Evolutionary conservation across 2,329 filamentous ascomycete genomes (phyloP), one percentile per base, ranked within the genome.

Genomic region (Arthroderma sp.): DNA sequence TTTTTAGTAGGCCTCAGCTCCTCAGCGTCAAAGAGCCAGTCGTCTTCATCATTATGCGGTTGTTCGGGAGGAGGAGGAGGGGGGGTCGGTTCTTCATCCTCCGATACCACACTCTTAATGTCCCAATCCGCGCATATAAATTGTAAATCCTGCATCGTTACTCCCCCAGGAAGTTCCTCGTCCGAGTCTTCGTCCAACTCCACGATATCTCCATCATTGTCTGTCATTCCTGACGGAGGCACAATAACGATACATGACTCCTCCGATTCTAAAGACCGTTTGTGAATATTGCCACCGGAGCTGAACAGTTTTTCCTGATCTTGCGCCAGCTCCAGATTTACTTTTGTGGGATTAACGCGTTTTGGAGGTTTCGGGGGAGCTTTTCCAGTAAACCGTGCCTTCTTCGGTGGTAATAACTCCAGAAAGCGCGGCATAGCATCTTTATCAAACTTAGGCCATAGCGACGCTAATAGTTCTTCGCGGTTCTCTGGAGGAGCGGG

Each of bases 41-140:
- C 67, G 52, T 70, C 67, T 53, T 81, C 75, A 32, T 81, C 81
- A 50, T 74, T 73, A 47, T 78, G 71, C 42, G 71, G 66, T 42
- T 63, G 62, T 45, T 66, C 65, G 40, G 56, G 57, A 30, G 55
- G 54, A 8, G 22, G 7, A 15, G 15, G 4, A 5, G 11, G 3
- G n/a, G 55, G n/a, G 5, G 45, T 10, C 10, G 32, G 30, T 22
- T 53, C 43, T 28, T 64, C 61, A 42, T 63, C 58, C 57, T 58
- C 53, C 27, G 71, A 66, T 28, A 70, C 61, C 22, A 74, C 65
- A 42, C 80, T 78, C 38, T 78, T 72, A 11, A 78, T 64, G 45
- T 84, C 80, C 83, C 86, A 96, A 59, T 95, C 85, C 47, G 85
- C 78, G 56, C 88, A 95, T 4, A 91, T 77, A 39, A 93, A 77